Base-by-base conservation (phyloP, 2,329 filamentous ascomycete genomes). In the Aureobasidium sp. region DNA sequence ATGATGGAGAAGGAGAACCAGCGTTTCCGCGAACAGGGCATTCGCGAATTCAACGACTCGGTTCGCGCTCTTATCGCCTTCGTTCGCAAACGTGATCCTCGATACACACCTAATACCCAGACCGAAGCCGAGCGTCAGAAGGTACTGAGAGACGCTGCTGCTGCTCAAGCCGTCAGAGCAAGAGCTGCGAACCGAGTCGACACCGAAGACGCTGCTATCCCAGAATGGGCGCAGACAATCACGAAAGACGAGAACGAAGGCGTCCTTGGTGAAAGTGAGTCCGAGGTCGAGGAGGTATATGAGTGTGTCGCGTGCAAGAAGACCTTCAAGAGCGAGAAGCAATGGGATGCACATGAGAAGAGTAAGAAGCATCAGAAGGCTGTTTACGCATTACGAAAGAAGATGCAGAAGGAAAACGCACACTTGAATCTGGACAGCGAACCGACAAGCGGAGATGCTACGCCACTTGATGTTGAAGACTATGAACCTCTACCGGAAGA, bases 1-100 rank as follows among this genome's bases (percentile, higher is more conserved):
- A 74, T 93, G 45, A 97, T 98, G 90, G 96, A 98, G 76, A 98
- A 97, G 78, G 95, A 98, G 76, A 99, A 99, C 78, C 93, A 90
- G 71, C 92, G 92, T 69, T 80, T 91, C 29, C 88, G 96, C 61
- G 95, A 98, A 25, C 92, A 95, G 62, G 94, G 90, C 3, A 88
- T 92, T 16, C 88, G 91, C 65, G 93, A 97, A 70, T 98, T 97
- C 81, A 98, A 98, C 78, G 94, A 97, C 67, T 92, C 94, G 4
- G 94, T 99, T 36, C 84, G 93, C 65, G 93, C 94, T 9, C 85
- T 99, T 18, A 92, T 98, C 3, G 86, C 90, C 2, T 98, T 98
- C 78, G 92, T 95, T 20, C 91, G 93, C 70, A 98, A 97, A 81
- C 88, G 96, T 40, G 96, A 99, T 75, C 94, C 94, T 0, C 89